These are phyloP conservation scores for Colletotrichum sp. DNA, from an alignment of 2,329 filamentous ascomycete genomes.

Conservation along the genomic window DNA sequence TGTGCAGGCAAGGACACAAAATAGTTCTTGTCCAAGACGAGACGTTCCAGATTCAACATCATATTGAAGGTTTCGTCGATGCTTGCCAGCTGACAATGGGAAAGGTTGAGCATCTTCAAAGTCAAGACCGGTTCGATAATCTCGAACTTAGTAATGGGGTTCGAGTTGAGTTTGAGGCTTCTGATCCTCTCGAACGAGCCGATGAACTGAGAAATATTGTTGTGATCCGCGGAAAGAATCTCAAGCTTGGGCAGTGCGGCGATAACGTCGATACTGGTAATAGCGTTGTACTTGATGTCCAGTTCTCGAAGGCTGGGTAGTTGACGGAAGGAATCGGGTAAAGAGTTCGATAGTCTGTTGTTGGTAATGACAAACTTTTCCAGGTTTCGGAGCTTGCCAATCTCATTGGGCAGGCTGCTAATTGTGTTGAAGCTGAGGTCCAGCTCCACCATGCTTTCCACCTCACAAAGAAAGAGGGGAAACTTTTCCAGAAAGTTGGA, in stretches of 20 bases:
- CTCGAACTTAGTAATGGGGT: slow-evolving; percentile 93
- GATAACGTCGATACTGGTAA: slow-evolving; percentile 87
- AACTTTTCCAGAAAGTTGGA: slow-evolving; percentile 91
- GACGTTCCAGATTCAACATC: slow-evolving; percentile 83
- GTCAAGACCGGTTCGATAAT: slow-evolving; percentile 79
- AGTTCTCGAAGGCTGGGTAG: slow-evolving; percentile 84
- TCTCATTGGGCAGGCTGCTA: slow-evolving; percentile 73
- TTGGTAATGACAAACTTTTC: slow-evolving; percentile 96
- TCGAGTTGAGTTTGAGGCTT: slow-evolving; percentile 88
- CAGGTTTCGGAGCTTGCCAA: slow-evolving; percentile 78
- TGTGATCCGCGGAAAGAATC: slow-evolving; percentile 89
- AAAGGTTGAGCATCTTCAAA: slow-evolving; percentile 85
- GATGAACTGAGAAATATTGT: slow-evolving; percentile 87
- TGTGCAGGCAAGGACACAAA: slow-evolving; percentile 88
- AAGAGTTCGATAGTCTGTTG: slow-evolving; percentile 79
- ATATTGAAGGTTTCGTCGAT: slow-evolving; percentile 90
- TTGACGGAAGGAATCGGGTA: slow-evolving; percentile 76
- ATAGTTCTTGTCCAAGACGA: slow-evolving; percentile 93
- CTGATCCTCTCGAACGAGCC: slow-evolving; percentile 87
- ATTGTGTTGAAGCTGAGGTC: slow-evolving; percentile 98
- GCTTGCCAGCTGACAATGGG: slow-evolving; percentile 87
- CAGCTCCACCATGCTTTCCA: slow-evolving; percentile 86
- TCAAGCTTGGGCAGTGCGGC: slow-evolving; percentile 86
- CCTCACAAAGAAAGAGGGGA: slow-evolving; percentile 81
- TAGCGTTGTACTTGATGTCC: slow-evolving; percentile 91